These are phyloP conservation scores for Pseudocercospora fijiensis DNA, from an alignment of 2,329 filamentous ascomycete species.

Conservation along the genomic window DNA sequence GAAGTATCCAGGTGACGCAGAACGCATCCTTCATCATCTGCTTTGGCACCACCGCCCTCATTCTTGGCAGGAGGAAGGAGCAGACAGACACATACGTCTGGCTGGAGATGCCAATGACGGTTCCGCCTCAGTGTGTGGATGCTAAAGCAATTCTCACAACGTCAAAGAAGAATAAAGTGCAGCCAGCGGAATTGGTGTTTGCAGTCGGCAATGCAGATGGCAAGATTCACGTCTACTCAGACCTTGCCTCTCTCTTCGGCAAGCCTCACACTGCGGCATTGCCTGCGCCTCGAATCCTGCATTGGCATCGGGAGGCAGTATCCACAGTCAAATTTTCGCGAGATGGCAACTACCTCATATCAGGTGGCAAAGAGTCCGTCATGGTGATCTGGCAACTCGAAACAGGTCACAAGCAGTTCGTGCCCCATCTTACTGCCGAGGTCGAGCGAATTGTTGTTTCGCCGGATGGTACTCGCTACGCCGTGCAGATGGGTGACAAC, in stretches of 20 bases:
- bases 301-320: conserved; percentile 88
- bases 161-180: conserved; percentile 38
- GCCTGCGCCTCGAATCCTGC: conserved; percentile 64
- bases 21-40: conserved; percentile 61
- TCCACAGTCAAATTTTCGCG: conserved; percentile 85
- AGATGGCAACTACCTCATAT: conserved; percentile 96
- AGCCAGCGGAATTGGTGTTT: conserved; percentile 61
- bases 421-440: conserved; percentile 85
- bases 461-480: conserved; percentile 74
- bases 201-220: conserved; percentile 75
- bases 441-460: conserved; percentile 86
- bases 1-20: conserved; percentile 47
- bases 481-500: conserved; percentile 84
- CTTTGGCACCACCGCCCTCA: conserved; percentile 54
- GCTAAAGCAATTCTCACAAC: conserved; percentile 44
- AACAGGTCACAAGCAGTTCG: conserved; percentile 74
- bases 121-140: conserved; percentile 68
- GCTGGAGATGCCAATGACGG: conserved; percentile 56
- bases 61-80: conserved; percentile 57
- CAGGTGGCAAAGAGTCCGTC: conserved; percentile 85
- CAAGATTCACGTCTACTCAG: conserved; percentile 73
- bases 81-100: conserved; percentile 48
- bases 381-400: conserved; percentile 92
- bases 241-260: conserved; percentile 32
- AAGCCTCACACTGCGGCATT: conserved; percentile 28